Percentiles rank a stretch among this genome's conserved stretches.
Conservation (phyloP, 176 grass and related monocot species). For the Melocanna baccifera region DNA sequence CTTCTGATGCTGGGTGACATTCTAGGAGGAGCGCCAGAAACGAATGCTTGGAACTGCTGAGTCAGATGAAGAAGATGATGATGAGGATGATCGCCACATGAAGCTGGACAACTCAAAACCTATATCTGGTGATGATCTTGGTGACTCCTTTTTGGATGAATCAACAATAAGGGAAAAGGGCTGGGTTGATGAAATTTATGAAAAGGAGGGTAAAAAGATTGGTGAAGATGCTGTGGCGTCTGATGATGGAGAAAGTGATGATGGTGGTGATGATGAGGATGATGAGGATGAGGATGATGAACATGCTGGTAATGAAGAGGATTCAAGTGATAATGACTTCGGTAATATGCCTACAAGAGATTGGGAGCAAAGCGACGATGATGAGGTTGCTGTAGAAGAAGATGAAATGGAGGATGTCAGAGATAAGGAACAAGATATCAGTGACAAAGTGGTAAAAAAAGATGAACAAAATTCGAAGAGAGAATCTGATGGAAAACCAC, state of each 20-base stretch:
- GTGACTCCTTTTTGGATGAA: slow-evolving; percentile 65
- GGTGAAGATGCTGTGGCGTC: slow-evolving; percentile 48
- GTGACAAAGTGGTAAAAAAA: slow-evolving; percentile 31
- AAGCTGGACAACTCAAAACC: slow-evolving; percentile 52
- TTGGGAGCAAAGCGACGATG: slow-evolving; percentile 75
- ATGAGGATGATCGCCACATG: slow-evolving; percentile 20
- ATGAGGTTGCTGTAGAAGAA: slow-evolving; percentile 53
- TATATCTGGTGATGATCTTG: slow-evolving; percentile 93
- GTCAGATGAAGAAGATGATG: slow-evolving; percentile 54
- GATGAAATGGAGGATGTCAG: slow-evolving; percentile 51
- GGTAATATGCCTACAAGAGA: slow-evolving; percentile 63
- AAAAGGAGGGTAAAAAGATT: slow-evolving; percentile 48
- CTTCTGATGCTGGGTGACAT: slow-evolving; percentile 23
- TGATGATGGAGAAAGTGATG: slow-evolving; percentile 48
- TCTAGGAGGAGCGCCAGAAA: slow-evolving; percentile 76
- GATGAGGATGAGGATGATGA: slow-evolving; percentile 30
- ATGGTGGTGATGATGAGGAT: slow-evolving; percentile 30
- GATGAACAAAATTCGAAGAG: slow-evolving; percentile 29
- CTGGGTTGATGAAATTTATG: slow-evolving; percentile 69
- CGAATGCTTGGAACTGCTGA: slow-evolving; percentile 71
- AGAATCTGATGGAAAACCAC: slow-evolving; percentile 38
- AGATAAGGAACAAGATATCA: slow-evolving; percentile 44
- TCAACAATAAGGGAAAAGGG: slow-evolving; percentile 47
- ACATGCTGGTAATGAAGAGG: slow-evolving; percentile 33
- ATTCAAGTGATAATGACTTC: slow-evolving; percentile 52